A percentile compares a stretch with the other conserved stretches of the same genome.
Conservation (phyloP, 257 asterid genomes). For the Parsonsia alboflavescens region DNA sequence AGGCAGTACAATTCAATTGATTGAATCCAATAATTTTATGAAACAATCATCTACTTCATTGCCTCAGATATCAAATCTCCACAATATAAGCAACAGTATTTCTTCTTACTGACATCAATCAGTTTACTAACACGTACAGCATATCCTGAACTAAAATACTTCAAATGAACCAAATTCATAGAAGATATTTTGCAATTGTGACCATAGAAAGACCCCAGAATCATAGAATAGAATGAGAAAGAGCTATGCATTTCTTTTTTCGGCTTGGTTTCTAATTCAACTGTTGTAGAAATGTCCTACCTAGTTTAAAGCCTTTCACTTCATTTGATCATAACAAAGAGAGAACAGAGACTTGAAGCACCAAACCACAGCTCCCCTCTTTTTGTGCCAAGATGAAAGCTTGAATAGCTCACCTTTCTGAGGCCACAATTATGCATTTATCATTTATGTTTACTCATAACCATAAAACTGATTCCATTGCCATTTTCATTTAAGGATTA, state of each 20-base stretch:
- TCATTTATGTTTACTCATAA: background rate
- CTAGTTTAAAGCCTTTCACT: background rate
- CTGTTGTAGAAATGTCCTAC: background rate
- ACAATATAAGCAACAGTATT: background rate
- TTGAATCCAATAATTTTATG: background rate
- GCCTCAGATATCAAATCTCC: too few relatives aligned
- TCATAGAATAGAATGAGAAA: background rate
- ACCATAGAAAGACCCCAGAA: background rate
- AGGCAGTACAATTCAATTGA: background rate
- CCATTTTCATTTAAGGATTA: background rate
- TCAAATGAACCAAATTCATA: background rate
- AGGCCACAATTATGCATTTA: background rate
- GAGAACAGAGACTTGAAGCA: background rate
- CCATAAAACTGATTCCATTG: background rate
- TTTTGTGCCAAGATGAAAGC: background rate
- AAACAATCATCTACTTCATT: background rate
- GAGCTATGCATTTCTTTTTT: background rate
- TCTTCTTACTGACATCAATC: background rate
- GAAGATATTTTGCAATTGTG: too few relatives aligned
- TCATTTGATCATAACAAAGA: background rate
- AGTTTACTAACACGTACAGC: background rate
- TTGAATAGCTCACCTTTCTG: background rate
- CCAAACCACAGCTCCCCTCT: background rate
- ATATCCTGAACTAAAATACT: background rate
- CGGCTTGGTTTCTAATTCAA: background rate